Base-by-base conservation (phyloP, 129 eudicot genomes). In the Chrysanthemum makinoi region DNA sequence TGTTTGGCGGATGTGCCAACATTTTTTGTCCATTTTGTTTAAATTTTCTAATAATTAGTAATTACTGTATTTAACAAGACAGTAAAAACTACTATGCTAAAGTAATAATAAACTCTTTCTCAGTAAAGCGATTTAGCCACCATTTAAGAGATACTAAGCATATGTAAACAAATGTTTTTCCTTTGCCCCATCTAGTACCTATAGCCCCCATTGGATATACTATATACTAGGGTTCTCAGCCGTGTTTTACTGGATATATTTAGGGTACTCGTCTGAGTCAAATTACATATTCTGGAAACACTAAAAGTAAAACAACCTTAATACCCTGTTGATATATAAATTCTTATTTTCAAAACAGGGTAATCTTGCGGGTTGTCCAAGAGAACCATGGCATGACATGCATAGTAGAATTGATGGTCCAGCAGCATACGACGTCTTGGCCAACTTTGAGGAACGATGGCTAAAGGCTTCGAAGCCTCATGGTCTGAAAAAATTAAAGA, bases 381-480 rank as follows among this genome's bases (percentile, higher is more conserved):
- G 97, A 83, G 97, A 91, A 79, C 97, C 97, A 69, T 91, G 97
- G 97, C 97, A 91, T 79, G 97, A 91, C 65, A 80, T 91, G 89
- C 97, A 91, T 81, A 66, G 88, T 74, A 87, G 81, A 77, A 86
- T 91, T 18, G 93, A 91, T 80, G 97, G 97, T 46, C 97, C 97
- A 0, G 97, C 97, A 65, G 97, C 97, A 65, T 91, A 91, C 57
- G 97, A 91, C 73, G 88, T 91, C 24, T 76, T 91, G 60, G 74
- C 83, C 50, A 91, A 91, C 82, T 91, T 91, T 69, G 90, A 91
- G 70, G 96, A 91, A 67, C 82, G 97, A 16, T 91, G 97, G 97
- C 16, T 82, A 52, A 89, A 81, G 83, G 97, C 97, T 69, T 73
- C 97, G 69, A 91, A 88, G 74, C 96, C 97, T 30, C 90, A 72